Evolutionary conservation across 306 rosid genomes (phyloP).

Genomic region (Acacia acuminata): DNA sequence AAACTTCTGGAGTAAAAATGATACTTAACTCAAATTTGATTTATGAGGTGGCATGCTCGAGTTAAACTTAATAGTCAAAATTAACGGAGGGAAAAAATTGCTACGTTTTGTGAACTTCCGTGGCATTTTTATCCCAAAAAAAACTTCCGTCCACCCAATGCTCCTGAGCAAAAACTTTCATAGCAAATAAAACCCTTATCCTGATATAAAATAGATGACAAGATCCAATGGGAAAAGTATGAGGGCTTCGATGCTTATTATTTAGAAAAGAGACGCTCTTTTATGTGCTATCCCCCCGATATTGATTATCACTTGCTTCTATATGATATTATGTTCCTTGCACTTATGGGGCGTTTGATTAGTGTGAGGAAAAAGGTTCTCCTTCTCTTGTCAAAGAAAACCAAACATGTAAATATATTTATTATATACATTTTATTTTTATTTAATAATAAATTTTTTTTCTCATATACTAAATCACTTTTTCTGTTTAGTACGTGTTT

Average conservation of each 20-base stretch:
- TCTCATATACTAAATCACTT: neutral
- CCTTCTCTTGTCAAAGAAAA: neutral
- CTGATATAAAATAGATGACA: neutral
- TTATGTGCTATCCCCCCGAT: neutral
- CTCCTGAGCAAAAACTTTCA: no score
- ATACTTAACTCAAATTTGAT: no score
- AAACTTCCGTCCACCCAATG: no score
- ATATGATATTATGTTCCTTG: neutral
- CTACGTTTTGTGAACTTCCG: no score
- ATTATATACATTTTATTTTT: neutral
- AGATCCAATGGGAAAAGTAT: neutral
- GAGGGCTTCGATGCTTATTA: neutral
- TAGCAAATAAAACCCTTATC: no score
- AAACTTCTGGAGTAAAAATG: no score
- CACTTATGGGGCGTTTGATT: neutral
- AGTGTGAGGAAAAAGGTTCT: neutral
- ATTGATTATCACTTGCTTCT: neutral
- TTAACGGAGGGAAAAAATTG: no score
- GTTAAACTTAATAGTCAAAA: no score
- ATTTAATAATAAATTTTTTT: neutral
- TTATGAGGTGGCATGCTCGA: no score
- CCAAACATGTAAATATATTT: neutral
- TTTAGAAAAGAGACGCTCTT: neutral
- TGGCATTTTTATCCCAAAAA: no score
- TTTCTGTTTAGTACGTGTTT: neutral